Base-by-base conservation (phyloP, 129 eudicot species). In the Tagetes patula region DNA sequence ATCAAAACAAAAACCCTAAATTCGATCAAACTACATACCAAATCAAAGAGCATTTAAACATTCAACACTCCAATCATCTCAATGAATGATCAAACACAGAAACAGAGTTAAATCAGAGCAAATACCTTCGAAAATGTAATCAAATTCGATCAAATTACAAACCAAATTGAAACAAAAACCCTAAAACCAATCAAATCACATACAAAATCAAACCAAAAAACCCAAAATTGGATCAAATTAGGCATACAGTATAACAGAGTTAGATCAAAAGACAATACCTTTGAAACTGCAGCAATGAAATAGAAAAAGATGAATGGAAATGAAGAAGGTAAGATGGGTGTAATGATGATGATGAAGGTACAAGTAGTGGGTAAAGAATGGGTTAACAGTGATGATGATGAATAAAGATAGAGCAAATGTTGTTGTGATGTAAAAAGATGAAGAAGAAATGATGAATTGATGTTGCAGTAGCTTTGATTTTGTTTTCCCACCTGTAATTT, bases 391-490 rank as follows among this genome's bases (percentile, higher is more conserved):
- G 48, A 43, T 43, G 48, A 43, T 7, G 48, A 43, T 43, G 48
- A 43, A 20, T 20, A 20, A 20, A 20, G 27, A 20, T 20, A 20
- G 8, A 52, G 3, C 10, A 2, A 1, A 47, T 74, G 75, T 50
- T 48, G 83, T 58, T 67, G 80, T 67, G 85, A 60, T 55, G 76
- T 61, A 61, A 37, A 75, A 74, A 74, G 71, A 67, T 41, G 41
- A 71, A 61, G 90, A 83, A 83, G 81, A 80, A 80, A 76, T 79
- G 82, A 67, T 67, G 83, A 8, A 43, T 77, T 60, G 70, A 33
- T 61, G 27, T 38, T 79, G 80, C 69, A 82, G 84, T 83, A 85
- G 86, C 89, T 82, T 82, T 77, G 81, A 70, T 86, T 80, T 86
- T 71, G 81, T 73, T 83, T 82, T 85, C 82, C 79, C 83, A 82